Conservation (phyloP, 164 flowering plant species). For the Vitis rupestris region DNA sequence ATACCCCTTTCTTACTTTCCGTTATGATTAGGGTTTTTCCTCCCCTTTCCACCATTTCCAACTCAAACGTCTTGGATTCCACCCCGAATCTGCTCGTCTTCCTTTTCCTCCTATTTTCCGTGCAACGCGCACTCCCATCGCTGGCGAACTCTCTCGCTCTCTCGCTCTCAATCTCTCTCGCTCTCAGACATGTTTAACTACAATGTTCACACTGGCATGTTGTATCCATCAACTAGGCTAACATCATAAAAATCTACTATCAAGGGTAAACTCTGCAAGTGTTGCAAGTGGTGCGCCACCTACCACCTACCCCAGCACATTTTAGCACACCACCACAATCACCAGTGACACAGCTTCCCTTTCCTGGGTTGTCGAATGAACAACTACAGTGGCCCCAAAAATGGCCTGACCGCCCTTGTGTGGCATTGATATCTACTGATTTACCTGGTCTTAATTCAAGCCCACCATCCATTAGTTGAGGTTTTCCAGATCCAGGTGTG, state of each 20-base stretch:
- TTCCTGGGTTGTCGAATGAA: conserved; percentile 29
- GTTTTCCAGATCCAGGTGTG: conserved; percentile 31
- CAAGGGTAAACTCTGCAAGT: conserved; percentile 42
- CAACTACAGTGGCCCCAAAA: conserved; percentile 41
- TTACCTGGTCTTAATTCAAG: conserved; percentile 23
- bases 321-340: conserved; percentile 38
- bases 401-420: conserved; percentile 46
- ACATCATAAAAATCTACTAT: conserved; percentile 43
- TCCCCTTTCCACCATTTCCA: too few relatives aligned
- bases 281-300: conserved; percentile 39
- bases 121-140: too few relatives aligned
- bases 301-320: conserved; percentile 25
- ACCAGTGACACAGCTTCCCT: conserved; percentile 34
- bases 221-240: conserved; percentile 55
- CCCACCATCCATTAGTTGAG: conserved; percentile 33
- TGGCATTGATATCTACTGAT: conserved; percentile 8
- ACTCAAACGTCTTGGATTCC: too few relatives aligned
- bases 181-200: too few relatives aligned
- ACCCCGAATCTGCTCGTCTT: too few relatives aligned
- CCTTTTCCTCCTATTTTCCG: too few relatives aligned
- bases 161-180: too few relatives aligned
- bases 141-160: too few relatives aligned
- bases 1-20: too few relatives aligned
- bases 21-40: too few relatives aligned
- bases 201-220: too few relatives aligned